phyloP scores from a whole-genome alignment of 106 monocot species.

The Dactylorhiza incarnata region DNA sequence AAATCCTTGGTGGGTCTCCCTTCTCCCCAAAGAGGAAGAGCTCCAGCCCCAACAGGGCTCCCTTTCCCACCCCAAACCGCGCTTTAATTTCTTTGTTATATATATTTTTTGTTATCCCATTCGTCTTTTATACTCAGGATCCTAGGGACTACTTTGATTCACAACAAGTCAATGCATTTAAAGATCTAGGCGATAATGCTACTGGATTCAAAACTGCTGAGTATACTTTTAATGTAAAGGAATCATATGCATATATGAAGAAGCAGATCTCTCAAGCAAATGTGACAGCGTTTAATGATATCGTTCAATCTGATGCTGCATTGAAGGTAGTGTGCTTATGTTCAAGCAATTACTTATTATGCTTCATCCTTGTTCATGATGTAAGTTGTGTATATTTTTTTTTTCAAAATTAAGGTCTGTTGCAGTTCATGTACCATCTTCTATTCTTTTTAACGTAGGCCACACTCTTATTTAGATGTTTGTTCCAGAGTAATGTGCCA shows the following conservation, averaged over 20 bases:
- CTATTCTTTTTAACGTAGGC: not conserved
- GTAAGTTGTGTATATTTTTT: not conserved
- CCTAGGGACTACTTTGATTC: constrained; percentile 94
- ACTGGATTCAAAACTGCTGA: constrained; percentile 28
- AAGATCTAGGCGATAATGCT: constrained; percentile 42
- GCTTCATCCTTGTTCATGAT: not conserved
- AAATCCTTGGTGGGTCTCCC: no score
- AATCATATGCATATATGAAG: constrained; percentile 52
- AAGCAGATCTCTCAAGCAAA: constrained; percentile 65
- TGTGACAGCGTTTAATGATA: constrained; percentile 37
- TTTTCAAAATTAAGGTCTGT: not conserved
- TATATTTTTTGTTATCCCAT: constrained; percentile 9
- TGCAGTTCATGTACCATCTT: not conserved
- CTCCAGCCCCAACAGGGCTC: no score
- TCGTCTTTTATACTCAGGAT: constrained; percentile 48
- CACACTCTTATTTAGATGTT: not conserved
- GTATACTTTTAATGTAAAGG: constrained; percentile 34
- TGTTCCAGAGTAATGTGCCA: no score
- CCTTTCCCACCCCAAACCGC: no score
- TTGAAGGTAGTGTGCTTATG: constrained; percentile 47
- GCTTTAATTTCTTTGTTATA: not conserved
- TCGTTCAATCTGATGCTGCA: constrained; percentile 73
- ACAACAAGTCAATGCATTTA: constrained; percentile 83
- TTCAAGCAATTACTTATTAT: not conserved
- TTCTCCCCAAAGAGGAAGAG: no score